Base-by-base conservation (phyloP, 2,329 filamentous ascomycete genomes). In the Plectosphaerella cucumerina region DNA sequence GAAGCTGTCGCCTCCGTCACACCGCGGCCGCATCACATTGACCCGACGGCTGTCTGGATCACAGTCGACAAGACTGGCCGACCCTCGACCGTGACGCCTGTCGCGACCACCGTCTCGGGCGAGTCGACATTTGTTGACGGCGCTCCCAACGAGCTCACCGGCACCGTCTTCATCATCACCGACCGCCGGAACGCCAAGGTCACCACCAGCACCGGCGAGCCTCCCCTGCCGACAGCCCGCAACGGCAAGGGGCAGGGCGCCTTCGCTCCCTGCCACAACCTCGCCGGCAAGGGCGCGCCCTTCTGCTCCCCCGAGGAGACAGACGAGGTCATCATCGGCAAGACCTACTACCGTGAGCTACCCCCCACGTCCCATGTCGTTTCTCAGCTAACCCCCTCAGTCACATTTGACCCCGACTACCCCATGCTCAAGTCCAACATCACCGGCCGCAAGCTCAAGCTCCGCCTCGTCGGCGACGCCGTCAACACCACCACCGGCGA, bases 391-490 rank as follows among this genome's bases (percentile, higher is more conserved):
- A 6, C n/a, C 4, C 26, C 18, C 4, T 8, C 44, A 82, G 80
- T 83, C 49, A 81, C 77, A 23, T 83, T 80, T 79, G 78, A 84
- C 56, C 68, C 78, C 21, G 65, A 71, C 47, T 77, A 69, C 64
- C 81, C 79, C 67, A 68, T 69, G 58, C 47, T 48, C 20, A 61
- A 66, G 45, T 65, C 68, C 50, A 70, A 72, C 58, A 67, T 66
- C 21, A 70, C 67, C 44, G 26, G 26, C 26, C 50, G 58, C 21
- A 48, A 51, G 37, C 60, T 75, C 49, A 58, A 63, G 9, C 47
- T 71, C 47, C 56, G 64, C 41, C 34, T 59, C 37, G 23, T 44
- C 5, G 70, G 66, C 57, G 63, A 64, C 59, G 71, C 72, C 55
- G 64, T 74, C 55, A 70, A 77, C 60, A 63, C 67, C 54, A 67